Percentiles rank a stretch among this genome's conserved stretches.
phyloP scores from a whole-genome alignment of 495 filamentous ascomycete species.

The Lepraria neglecta region DNA sequence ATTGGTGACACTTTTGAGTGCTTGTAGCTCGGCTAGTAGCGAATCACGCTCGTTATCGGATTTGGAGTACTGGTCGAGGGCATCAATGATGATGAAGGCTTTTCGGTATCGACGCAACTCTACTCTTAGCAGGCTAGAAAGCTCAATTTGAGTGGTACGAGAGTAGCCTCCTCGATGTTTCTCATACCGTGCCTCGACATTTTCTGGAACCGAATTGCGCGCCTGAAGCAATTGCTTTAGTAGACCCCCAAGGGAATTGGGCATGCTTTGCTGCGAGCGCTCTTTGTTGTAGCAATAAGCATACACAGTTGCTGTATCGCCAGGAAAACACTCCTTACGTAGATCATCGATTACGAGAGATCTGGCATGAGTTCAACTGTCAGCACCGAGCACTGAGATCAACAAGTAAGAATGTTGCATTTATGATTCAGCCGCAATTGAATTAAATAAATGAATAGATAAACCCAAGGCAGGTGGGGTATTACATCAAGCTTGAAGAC shows the following conservation, averaged over 20 bases:
- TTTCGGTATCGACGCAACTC: background rate
- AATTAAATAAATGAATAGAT: too few species aligned
- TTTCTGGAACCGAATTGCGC: background rate
- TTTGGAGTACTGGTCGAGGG: slow-evolving; percentile 7
- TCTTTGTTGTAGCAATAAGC: slow-evolving; percentile 2
- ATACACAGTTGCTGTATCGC: background rate
- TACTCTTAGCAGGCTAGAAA: background rate
- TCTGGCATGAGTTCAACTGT: background rate
- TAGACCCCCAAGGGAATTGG: background rate
- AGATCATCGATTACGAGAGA: background rate
- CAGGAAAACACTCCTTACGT: background rate
- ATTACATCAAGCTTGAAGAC: background rate
- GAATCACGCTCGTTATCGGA: background rate
- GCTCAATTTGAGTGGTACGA: background rate
- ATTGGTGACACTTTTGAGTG: background rate
- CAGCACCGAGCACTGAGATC: background rate
- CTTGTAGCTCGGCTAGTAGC: slow-evolving; percentile 8
- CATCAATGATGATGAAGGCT: slow-evolving; percentile 14
- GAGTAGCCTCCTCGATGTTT: background rate
- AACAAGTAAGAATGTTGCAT: background rate
- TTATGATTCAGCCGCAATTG: too few species aligned
- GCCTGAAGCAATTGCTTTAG: background rate
- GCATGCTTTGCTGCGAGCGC: background rate
- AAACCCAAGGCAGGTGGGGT: too few species aligned
- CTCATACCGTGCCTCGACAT: background rate